Evolutionary conservation across 768 basidiomycete species (phyloP).

Genomic region (Kwoniella heveanensis): DNA sequence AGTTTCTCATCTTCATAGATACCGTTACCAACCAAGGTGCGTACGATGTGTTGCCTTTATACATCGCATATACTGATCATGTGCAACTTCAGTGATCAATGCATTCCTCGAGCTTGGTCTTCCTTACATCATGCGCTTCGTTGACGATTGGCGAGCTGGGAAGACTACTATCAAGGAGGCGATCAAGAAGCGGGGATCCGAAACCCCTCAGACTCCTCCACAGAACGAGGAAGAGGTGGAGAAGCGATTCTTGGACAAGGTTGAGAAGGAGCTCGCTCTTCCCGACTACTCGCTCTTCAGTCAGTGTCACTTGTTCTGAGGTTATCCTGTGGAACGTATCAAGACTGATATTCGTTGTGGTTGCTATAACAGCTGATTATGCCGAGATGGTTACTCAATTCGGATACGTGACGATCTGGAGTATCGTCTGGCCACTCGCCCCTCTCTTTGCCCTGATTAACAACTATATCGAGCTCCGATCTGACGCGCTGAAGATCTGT

Average conservation of each 20-base stretch:
- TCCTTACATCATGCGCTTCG: slow-evolving; percentile 71
- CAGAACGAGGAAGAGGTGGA: slow-evolving; percentile 62
- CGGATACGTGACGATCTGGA: slow-evolving; percentile 90
- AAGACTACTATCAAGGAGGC: slow-evolving; percentile 49
- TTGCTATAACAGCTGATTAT: slow-evolving; percentile 65
- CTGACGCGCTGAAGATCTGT: slow-evolving; percentile 93
- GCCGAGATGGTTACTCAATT: slow-evolving; percentile 91
- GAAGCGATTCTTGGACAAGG: slow-evolving; percentile 73
- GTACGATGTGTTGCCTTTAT: not conserved
- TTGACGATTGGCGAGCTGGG: slow-evolving; percentile 54
- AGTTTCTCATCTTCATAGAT: slow-evolving; percentile 23
- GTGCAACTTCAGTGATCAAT: slow-evolving; percentile 61
- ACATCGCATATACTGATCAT: not conserved
- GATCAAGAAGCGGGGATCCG: slow-evolving; percentile 15
- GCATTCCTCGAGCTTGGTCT: slow-evolving; percentile 77
- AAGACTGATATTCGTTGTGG: slow-evolving; percentile 1
- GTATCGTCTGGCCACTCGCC: slow-evolving; percentile 89
- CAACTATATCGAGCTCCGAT: slow-evolving; percentile 83
- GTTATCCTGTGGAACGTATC: not conserved
- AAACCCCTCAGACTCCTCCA: slow-evolving; percentile 12
- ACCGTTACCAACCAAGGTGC: slow-evolving; percentile 74
- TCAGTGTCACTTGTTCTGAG: slow-evolving; percentile 34
- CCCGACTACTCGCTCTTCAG: slow-evolving; percentile 79
- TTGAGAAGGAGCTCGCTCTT: slow-evolving; percentile 73
- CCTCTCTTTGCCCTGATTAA: slow-evolving; percentile 86